Evolutionary conservation across 163 green algal species (phyloP).

Genomic region (Scenedesmus sp.): DNA sequence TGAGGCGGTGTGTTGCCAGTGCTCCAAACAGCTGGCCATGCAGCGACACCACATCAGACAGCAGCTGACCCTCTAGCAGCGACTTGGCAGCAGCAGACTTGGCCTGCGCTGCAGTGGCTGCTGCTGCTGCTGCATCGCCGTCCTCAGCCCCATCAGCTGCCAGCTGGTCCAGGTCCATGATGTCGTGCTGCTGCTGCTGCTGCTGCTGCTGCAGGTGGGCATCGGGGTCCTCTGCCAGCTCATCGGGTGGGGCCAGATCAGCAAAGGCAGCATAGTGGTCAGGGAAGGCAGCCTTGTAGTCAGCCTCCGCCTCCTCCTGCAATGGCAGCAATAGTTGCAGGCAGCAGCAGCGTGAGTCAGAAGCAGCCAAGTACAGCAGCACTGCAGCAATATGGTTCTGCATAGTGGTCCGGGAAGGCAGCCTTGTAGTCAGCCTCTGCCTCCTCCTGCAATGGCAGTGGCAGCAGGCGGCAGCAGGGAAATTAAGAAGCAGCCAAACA

Average conservation of each 20-base stretch:
- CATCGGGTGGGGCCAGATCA: constrained; percentile 71
- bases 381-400: neutral
- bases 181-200: neutral
- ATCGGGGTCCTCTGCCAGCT: constrained; percentile 50
- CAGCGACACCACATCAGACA: constrained; percentile 79
- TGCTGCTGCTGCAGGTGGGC: constrained; percentile 26
- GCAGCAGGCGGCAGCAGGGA: too few relatives aligned
- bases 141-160: constrained; percentile 8
- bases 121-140: neutral
- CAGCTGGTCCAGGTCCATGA: constrained; percentile 16
- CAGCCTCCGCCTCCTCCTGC: constrained; percentile 83
- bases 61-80: constrained; percentile 79
- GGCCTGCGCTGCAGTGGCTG: constrained; percentile 59
- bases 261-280: constrained; percentile 82
- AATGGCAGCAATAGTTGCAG: neutral
- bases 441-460: neutral
- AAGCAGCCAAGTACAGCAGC: constrained; percentile 6
- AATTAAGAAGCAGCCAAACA: too few relatives aligned
- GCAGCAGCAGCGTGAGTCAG: neutral
- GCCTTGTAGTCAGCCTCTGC: neutral
- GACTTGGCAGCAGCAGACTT: constrained; percentile 63
- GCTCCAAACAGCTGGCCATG: constrained; percentile 71
- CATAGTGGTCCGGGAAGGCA: neutral
- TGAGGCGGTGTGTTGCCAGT: constrained; percentile 17
- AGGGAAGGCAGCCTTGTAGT: constrained; percentile 80